Base-by-base conservation (phyloP, 352 stramenopile species). In the Phytophthora capsici region DNA sequence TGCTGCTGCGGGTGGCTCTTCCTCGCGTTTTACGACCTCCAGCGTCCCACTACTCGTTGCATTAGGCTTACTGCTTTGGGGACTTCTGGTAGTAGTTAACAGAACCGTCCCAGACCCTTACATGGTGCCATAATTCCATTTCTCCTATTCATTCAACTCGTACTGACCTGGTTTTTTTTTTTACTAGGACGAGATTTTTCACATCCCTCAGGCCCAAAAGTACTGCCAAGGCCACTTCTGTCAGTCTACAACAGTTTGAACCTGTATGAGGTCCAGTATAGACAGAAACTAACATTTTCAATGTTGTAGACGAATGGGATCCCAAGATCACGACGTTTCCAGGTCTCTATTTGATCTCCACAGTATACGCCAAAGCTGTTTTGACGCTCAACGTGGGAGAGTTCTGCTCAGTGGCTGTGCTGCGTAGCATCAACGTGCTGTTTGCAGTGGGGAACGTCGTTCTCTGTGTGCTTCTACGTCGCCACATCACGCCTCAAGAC, bases 281-380 rank as follows among this genome's bases (percentile, higher is more conserved):
- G 28, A 9, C 13, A 34, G 9, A 34, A 13, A 13, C 28, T 34
- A 34, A 34, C 10, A 4, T 34, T 32, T 12, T 34, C 28, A 12
- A 34, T 14, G 9, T 3, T 34, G 32, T 38, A 96, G 88, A 73
- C 22, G 75, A 88, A 40, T 97, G 92, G 92, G 87, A 98, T 41
- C 73, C 88, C 9, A 97, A 98, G 75, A 97, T 98, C 73, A 97
- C 92, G 34, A 98, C 92, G 28, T 96, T 97, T 38, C 92, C 92
- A 5, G 91, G 92, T 1, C 60, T 98, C 10, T 98, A 98, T 59
- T 14, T 95, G 3, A 53, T 81, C 9, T 81, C 76, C 17, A 82
- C 73, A 25, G 56, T 81, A 44, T 80, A 89, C 25, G 61, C 79
- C 2, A 71, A 78, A 22, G 37, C 23, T 0, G 45, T 61, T 12